These are phyloP conservation scores for Pyrenophora graminea DNA, from an alignment of 2,329 filamentous ascomycete species.

Conservation along the genomic window DNA sequence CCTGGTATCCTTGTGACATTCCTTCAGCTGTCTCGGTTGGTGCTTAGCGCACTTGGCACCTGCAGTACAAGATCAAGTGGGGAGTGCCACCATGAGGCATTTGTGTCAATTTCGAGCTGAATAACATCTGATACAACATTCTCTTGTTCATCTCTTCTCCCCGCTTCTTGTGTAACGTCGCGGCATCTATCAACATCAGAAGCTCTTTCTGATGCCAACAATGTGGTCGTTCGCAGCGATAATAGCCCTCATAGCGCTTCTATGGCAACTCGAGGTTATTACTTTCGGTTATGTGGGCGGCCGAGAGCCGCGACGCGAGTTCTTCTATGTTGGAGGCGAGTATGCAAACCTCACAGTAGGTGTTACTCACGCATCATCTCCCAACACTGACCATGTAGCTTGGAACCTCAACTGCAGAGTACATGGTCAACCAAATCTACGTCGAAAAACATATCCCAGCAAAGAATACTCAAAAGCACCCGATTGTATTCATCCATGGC, in stretches of 20 bases:
- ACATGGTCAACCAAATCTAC: conserved; percentile 13
- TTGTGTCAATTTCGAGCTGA: too few species aligned
- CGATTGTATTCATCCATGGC: conserved; percentile 39
- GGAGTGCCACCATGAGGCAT: too few species aligned
- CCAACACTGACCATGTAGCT: not conserved
- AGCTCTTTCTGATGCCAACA: too few species aligned
- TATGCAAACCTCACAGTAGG: conserved; percentile 26
- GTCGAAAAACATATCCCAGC: conserved; percentile 29
- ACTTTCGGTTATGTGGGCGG: not conserved
- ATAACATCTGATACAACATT: too few species aligned
- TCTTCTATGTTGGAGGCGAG: conserved; percentile 33
- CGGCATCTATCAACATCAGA: too few species aligned
- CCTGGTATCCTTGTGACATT: too few species aligned
- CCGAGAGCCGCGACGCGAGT: conserved; percentile 13
- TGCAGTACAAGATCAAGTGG: too few species aligned
- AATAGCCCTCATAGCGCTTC: not conserved
- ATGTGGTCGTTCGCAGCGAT: too few species aligned
- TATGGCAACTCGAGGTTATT: not conserved
- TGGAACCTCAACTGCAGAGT: not conserved
- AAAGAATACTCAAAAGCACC: conserved; percentile 9
- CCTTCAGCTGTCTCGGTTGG: too few species aligned
- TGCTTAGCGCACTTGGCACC: too few species aligned
- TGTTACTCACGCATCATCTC: not conserved
- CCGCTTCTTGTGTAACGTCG: too few species aligned
- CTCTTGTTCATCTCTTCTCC: too few species aligned